Evolutionary conservation across 2,329 filamentous ascomycete species (phyloP).

Genomic region (Drechmeria coniospora): DNA sequence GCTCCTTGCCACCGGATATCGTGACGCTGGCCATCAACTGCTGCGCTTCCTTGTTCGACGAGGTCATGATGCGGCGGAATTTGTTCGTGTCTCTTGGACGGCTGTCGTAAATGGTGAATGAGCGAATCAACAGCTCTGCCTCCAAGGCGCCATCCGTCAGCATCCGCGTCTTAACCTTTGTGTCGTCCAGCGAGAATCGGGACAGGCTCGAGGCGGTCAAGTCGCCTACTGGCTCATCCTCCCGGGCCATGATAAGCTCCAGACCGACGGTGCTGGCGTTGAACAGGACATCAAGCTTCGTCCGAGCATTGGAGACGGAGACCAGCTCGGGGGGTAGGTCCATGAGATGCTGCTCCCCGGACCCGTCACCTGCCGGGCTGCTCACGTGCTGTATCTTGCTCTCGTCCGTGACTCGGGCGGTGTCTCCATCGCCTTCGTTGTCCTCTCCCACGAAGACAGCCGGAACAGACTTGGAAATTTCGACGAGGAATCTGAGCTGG

Average conservation of each 20-base stretch:
- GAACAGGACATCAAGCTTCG: constrained; percentile 84
- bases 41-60: constrained; percentile 86
- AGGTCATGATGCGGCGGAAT: constrained; percentile 95
- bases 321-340: constrained; percentile 57
- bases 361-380: constrained; percentile 19
- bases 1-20: constrained; percentile 72
- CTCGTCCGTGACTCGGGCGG: too few relatives aligned
- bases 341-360: constrained; percentile 26
- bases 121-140: constrained; percentile 82
- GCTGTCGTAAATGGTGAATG: constrained; percentile 88
- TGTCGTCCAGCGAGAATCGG: constrained; percentile 87
- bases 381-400: constrained; percentile 34
- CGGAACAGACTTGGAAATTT: constrained; percentile 76
- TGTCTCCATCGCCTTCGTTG: constrained; percentile 51
- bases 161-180: constrained; percentile 81
- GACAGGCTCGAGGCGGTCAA: constrained; percentile 71
- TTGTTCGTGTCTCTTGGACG: constrained; percentile 84
- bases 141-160: constrained; percentile 83
- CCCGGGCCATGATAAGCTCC: constrained; percentile 66
- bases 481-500: constrained; percentile 78
- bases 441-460: constrained; percentile 58
- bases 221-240: constrained; percentile 64
- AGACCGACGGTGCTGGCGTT: constrained; percentile 75
- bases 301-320: constrained; percentile 60
- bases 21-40: constrained; percentile 97